Base-by-base conservation (phyloP, 805 yeast species). In the Priceomyces carsonii region DNA sequence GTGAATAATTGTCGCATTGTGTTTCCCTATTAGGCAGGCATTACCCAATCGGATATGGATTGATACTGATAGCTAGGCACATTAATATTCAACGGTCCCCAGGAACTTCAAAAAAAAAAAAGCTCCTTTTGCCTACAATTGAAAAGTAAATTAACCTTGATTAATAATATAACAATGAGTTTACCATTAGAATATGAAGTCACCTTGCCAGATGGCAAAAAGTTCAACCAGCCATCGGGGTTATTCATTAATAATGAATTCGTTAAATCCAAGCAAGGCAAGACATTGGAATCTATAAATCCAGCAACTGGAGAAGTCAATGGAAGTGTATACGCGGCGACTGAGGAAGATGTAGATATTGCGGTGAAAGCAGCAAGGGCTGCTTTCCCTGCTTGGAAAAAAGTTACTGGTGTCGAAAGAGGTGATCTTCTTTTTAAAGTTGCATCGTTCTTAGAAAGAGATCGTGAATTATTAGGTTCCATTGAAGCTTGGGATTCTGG, bases 211-310 rank as follows among this genome's bases (percentile, higher is more conserved):
- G 70, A 67, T 26, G 82, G 82, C 33, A 48, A 55, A 31, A 67
- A 65, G 32, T 74, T 63, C 54, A 46, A 57, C 17, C 83, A 77
- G 48, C 86, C 85, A 24, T 40, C 78, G n/a, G 87, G 86, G 5
- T 61, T 80, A 42, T 80, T 77, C 52, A 66, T 68, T 44, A 66
- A 69, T 51, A 66, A 66, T 45, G 71, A 67, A 47, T 69, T 66
- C 41, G 67, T 68, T 22, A 42, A 48, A 28, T 61, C 73, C 7
- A 53, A 56, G 32, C 47, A 53, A 16, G 62, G 62, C 8, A 50
- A 53, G 33, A 66, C 70, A 18, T 40, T 69, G 28, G 72, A 69
- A 10, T 67, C 73, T 16, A 52, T 64, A 38, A 66, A 69, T 44
- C 73, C 74, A 12, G 48, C 64, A 24, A 68, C 72, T 20, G 69